Conservation (phyloP, 2,329 filamentous ascomycete genomes). For the Alternaria sp. region DNA sequence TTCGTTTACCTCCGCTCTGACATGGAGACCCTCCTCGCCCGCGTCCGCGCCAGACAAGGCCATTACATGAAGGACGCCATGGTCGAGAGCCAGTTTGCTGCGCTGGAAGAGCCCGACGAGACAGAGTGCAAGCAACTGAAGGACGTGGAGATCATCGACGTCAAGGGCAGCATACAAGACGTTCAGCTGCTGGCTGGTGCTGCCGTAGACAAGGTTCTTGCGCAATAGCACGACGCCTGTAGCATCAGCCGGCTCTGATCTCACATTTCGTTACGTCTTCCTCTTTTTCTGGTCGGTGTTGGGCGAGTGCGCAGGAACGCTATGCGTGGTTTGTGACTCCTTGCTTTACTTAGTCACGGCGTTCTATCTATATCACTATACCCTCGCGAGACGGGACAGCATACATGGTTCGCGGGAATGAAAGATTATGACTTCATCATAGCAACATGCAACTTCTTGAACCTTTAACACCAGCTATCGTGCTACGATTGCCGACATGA, state of each 20-base stretch:
- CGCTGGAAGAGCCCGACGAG: constrained; percentile 78
- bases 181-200: constrained; percentile 50
- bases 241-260: constrained; percentile 9
- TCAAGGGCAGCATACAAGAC: constrained; percentile 49
- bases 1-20: constrained; percentile 89
- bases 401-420: background rate
- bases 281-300: background rate
- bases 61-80: constrained; percentile 98
- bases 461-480: too few species aligned
- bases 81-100: constrained; percentile 90
- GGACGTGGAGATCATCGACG: constrained; percentile 56
- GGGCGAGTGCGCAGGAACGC: background rate
- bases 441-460: too few species aligned
- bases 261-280: background rate
- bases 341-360: background rate
- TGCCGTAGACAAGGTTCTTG: constrained; percentile 46
- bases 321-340: too few species aligned
- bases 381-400: background rate
- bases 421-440: background rate
- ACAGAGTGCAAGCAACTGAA: constrained; percentile 63
- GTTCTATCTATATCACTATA: constrained; percentile 1
- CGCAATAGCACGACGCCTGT: constrained; percentile 1
- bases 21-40: constrained; percentile 75
- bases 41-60: constrained; percentile 75
- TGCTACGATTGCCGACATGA: background rate